Conservation (phyloP, 306 rosid genomes). For the Cyclanthera cordifolia region DNA sequence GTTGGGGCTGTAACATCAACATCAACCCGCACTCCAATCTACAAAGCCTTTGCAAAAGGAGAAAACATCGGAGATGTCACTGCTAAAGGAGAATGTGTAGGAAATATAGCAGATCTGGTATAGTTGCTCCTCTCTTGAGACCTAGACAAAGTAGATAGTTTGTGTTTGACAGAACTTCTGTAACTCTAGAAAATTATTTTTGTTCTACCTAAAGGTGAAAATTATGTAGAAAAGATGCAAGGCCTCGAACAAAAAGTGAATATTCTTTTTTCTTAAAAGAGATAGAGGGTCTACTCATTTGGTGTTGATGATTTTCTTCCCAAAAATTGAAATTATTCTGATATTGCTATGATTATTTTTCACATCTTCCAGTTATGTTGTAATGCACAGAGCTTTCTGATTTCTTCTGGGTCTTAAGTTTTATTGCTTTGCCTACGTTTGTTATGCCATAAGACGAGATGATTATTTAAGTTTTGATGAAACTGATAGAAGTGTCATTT, state of each 20-base stretch:
- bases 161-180: neutral
- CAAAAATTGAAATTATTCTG: neutral
- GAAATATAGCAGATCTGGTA: constrained; percentile 95
- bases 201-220: neutral
- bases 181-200: neutral
- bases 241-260: neutral
- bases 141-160: neutral
- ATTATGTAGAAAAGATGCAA: neutral
- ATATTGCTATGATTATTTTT: neutral
- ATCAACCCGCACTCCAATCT: constrained; percentile 93
- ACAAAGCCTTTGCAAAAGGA: constrained; percentile 97
- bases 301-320: neutral
- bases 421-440: neutral
- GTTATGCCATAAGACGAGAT: neutral
- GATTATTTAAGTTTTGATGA: neutral
- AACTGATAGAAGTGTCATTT: constrained; percentile 17
- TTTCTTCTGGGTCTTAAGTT: neutral
- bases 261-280: neutral
- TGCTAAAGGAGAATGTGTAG: constrained; percentile 97
- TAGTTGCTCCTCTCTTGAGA: constrained; percentile 22
- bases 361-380: neutral
- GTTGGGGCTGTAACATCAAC: constrained; percentile 98
- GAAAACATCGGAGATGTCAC: constrained; percentile 99
- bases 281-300: neutral
- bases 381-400: neutral